Conservation (phyloP, 1,284 basidiomycete species). For the Fistulinella cinereoalba region DNA sequence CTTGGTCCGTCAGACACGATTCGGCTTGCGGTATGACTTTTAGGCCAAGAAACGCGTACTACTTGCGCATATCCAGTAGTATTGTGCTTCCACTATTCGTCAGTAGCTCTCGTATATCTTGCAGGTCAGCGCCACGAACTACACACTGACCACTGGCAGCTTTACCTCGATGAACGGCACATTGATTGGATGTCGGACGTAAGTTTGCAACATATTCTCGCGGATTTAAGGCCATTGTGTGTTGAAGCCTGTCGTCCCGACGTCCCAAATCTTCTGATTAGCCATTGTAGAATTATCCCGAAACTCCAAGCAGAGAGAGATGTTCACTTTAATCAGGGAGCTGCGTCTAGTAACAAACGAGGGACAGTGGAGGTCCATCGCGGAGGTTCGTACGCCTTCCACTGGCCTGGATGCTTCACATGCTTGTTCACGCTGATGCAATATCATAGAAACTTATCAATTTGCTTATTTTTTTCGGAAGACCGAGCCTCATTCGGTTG, state of each 20-base stretch:
- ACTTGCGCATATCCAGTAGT: constrained; percentile 64
- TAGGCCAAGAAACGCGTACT: constrained; percentile 61
- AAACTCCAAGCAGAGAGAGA: constrained; percentile 63
- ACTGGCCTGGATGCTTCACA: not conserved
- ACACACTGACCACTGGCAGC: constrained; percentile 40
- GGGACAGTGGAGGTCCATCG: constrained; percentile 68
- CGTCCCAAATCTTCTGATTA: constrained; percentile 1
- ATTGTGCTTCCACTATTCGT: constrained; percentile 72
- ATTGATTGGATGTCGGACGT: constrained; percentile 76
- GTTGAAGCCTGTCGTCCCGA: constrained; percentile 15
- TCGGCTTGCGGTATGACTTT: constrained; percentile 42
- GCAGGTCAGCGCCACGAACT: constrained; percentile 3
- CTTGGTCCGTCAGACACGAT: no score
- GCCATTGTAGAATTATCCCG: constrained; percentile 51
- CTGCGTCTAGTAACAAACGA: constrained; percentile 49
- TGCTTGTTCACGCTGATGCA: not conserved
- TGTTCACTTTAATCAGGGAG: constrained; percentile 39
- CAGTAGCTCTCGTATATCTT: constrained; percentile 1
- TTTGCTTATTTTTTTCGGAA: constrained; percentile 80
- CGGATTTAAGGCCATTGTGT: constrained; percentile 68
- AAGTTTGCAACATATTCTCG: constrained; percentile 66
- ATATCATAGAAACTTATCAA: constrained; percentile 62
- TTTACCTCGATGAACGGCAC: constrained; percentile 78
- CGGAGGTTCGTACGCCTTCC: constrained; percentile 50
- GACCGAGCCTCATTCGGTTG: constrained; percentile 67